Percentiles rank a stretch among this genome's conserved stretches.
Evolutionary conservation across 2,329 filamentous ascomycete species (phyloP).

Genomic region (Colletotrichum musae): DNA sequence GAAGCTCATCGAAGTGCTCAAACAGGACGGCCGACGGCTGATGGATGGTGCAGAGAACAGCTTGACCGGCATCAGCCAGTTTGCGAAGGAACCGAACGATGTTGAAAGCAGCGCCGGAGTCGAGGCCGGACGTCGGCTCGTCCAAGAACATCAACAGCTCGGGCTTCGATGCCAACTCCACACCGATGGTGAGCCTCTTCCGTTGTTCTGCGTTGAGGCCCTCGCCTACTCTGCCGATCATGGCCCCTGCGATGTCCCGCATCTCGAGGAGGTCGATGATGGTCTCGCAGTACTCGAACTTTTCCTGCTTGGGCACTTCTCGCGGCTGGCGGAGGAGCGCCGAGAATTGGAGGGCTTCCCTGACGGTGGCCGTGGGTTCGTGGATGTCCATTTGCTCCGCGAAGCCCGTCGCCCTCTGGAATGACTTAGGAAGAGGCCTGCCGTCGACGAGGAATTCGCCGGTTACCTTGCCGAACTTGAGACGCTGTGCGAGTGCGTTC

Average conservation of each 20-base stretch:
- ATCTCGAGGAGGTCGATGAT: constrained; percentile 80
- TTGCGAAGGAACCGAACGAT: constrained; percentile 74
- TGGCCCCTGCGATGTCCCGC: constrained; percentile 75
- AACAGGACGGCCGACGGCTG: constrained; percentile 71
- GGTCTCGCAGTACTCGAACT: constrained; percentile 77
- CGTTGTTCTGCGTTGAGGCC: constrained; percentile 74
- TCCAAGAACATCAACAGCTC: constrained; percentile 76
- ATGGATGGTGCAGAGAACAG: constrained; percentile 73
- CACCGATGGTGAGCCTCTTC: constrained; percentile 69
- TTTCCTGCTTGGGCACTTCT: constrained; percentile 71
- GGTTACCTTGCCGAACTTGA: constrained; percentile 81
- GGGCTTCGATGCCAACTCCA: constrained; percentile 70
- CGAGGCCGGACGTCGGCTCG: constrained; percentile 72
- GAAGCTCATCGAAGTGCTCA: constrained; percentile 69
- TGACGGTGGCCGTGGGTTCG: constrained; percentile 75
- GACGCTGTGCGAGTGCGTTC: constrained; percentile 80
- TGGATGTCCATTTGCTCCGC: constrained; percentile 77
- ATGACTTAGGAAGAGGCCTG: constrained; percentile 77
- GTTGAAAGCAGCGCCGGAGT: constrained; percentile 71
- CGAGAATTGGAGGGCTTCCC: constrained; percentile 76
- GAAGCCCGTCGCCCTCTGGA: constrained; percentile 85
- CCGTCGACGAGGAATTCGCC: constrained; percentile 88
- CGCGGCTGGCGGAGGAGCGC: constrained; percentile 74
- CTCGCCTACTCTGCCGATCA: constrained; percentile 70
- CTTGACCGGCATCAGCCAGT: constrained; percentile 71